Conservation (phyloP, 495 filamentous ascomycete genomes). For the Trichoderma gamsii region DNA sequence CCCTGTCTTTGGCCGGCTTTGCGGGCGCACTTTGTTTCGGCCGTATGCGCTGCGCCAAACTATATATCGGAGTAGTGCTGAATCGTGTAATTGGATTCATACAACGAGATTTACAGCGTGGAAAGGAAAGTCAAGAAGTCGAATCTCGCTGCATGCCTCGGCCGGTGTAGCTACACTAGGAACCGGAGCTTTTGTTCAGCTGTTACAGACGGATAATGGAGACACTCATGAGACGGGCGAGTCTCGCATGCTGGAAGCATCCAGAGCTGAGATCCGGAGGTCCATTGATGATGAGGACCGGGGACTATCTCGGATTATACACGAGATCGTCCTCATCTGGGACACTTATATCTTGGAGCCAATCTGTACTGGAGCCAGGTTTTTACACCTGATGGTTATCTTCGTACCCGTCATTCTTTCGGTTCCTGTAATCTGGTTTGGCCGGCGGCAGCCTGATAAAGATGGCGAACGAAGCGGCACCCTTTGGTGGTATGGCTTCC, state of each 20-base stretch:
- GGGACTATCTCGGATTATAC: constrained; percentile 47
- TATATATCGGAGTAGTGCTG: not conserved
- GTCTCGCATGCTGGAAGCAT: constrained; percentile 77
- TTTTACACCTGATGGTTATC: constrained; percentile 76
- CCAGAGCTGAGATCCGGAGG: constrained; percentile 67
- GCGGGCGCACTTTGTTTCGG: constrained; percentile 12
- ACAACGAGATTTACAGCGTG: constrained; percentile 21
- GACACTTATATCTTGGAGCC: constrained; percentile 79
- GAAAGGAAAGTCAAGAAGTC: constrained; percentile 17
- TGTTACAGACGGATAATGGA: constrained; percentile 59
- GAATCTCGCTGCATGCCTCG: constrained; percentile 43
- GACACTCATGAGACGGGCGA: constrained; percentile 64
- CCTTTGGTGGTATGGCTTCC: constrained; percentile 90
- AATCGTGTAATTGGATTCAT: not conserved
- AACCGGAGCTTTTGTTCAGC: constrained; percentile 58
- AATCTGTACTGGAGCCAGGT: constrained; percentile 77
- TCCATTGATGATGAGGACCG: constrained; percentile 53
- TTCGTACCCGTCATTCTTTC: constrained; percentile 84
- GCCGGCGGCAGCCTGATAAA: constrained; percentile 49
- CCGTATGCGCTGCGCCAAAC: not conserved
- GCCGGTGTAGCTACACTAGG: constrained; percentile 46
- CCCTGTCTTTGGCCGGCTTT: constrained; percentile 27
- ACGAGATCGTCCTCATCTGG: constrained; percentile 53
- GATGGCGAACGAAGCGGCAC: constrained; percentile 71
- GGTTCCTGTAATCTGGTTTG: constrained; percentile 77